phyloP scores from a whole-genome alignment of 441 rosid species.

The Populus hybrid region DNA sequence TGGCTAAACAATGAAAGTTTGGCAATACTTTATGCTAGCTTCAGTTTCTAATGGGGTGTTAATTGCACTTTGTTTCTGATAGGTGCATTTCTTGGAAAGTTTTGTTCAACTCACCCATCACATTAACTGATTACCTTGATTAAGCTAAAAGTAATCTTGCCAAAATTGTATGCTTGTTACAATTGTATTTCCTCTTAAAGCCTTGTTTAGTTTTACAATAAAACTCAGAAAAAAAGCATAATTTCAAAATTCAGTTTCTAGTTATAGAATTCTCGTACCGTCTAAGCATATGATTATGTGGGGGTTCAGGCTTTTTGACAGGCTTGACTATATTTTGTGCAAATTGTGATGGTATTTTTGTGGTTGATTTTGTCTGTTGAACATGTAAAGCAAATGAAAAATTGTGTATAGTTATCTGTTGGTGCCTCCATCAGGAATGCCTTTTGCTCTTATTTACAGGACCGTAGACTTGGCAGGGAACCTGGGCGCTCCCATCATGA shows the following conservation, averaged over 20 bases:
- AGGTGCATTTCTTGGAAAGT: background rate
- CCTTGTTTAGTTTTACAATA: background rate
- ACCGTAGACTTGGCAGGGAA: constrained; percentile 45
- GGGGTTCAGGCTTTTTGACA: background rate
- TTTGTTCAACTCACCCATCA: background rate
- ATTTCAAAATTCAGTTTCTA: too few species aligned
- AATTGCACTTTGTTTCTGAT: background rate
- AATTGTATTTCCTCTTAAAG: background rate
- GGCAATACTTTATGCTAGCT: background rate
- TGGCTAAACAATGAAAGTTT: background rate
- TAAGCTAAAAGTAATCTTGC: too few species aligned
- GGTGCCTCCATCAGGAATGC: constrained; percentile 1
- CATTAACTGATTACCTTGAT: too few species aligned
- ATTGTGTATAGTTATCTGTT: background rate
- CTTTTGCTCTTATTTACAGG: constrained; percentile 34
- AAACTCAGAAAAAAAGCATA: too few species aligned
- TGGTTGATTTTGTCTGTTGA: background rate
- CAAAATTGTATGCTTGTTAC: too few species aligned
- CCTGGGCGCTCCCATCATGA: constrained; percentile 27
- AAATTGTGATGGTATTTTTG: background rate
- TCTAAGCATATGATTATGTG: too few species aligned
- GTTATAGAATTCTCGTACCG: too few species aligned
- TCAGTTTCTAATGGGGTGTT: background rate
- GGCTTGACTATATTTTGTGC: background rate
- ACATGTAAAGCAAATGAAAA: background rate